Conservation (phyloP, 2,329 filamentous ascomycete species). For the Clonostachys solani region DNA sequence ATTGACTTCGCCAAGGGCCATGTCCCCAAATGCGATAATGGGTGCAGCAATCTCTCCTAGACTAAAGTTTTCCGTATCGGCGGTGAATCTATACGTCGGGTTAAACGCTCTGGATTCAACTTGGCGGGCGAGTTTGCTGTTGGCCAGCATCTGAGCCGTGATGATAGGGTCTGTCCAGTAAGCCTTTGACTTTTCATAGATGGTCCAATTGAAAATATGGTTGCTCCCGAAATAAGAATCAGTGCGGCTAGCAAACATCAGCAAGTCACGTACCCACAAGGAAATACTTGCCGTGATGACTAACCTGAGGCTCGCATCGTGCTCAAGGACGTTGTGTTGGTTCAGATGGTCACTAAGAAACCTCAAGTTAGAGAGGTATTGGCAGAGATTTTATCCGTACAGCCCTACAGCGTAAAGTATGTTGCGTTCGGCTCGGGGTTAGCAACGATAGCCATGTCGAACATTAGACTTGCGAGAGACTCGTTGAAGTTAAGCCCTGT, state of each 20-base stretch:
- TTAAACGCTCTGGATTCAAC: constrained; percentile 38
- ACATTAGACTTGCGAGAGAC: constrained; percentile 32
- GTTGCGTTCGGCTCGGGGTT: constrained; percentile 39
- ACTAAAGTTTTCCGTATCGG: constrained; percentile 34
- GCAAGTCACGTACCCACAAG: neutral
- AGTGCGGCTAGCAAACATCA: constrained; percentile 23
- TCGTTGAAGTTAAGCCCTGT: constrained; percentile 36
- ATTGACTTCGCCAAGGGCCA: constrained; percentile 28
- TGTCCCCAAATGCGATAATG: constrained; percentile 44
- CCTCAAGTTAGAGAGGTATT: neutral
- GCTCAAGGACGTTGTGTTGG: constrained; percentile 41
- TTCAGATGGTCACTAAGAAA: constrained; percentile 31
- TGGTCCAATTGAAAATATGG: constrained; percentile 44
- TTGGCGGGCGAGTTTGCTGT: constrained; percentile 38
- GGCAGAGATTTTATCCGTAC: too few relatives aligned
- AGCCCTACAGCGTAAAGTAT: constrained; percentile 26
- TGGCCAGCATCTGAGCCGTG: constrained; percentile 33
- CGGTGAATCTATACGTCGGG: constrained; percentile 40
- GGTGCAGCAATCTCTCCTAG: constrained; percentile 45
- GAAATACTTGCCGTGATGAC: neutral
- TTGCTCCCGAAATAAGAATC: constrained; percentile 47
- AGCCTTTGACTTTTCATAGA: constrained; percentile 37
- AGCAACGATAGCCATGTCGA: constrained; percentile 31
- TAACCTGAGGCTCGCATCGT: constrained; percentile 40
- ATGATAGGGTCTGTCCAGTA: constrained; percentile 41